Evolutionary conservation across 1,139 yeast genomes (phyloP).

Genomic region (Pichia sp.): DNA sequence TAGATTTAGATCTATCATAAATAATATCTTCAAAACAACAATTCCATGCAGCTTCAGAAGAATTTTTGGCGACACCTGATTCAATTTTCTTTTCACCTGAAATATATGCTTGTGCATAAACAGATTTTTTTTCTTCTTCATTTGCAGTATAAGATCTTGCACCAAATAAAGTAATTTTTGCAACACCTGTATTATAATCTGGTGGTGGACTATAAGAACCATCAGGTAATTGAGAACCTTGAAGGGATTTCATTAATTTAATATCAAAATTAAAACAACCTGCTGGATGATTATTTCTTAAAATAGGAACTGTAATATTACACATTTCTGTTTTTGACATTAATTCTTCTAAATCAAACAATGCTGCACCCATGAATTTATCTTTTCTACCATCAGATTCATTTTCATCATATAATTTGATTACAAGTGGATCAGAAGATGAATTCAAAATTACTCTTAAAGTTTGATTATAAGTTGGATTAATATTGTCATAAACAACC

Average conservation of each 20-base stretch:
- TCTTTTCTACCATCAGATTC: conserved; percentile 76
- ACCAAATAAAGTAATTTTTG: conserved; percentile 47
- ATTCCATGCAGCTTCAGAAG: conserved; percentile 65
- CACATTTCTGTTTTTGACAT: conserved; percentile 49
- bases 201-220: conserved; percentile 87
- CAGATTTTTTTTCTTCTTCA: conserved; percentile 38
- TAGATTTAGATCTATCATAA: conserved; percentile 64
- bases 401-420: conserved; percentile 55
- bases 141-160: conserved; percentile 44
- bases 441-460: conserved; percentile 63
- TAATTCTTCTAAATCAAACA: conserved; percentile 66
- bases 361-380: conserved; percentile 70
- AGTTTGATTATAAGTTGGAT: conserved; percentile 83
- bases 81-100: conserved; percentile 54
- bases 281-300: conserved; percentile 75
- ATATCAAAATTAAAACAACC: conserved; percentile 70
- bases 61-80: conserved; percentile 54
- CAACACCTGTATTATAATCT: conserved; percentile 88
- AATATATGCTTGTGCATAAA: conserved; percentile 65
- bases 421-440: conserved; percentile 71
- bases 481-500: conserved; percentile 54
- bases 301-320: conserved; percentile 48
- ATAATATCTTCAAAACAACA: conserved; percentile 65
- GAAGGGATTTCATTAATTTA: conserved; percentile 73
- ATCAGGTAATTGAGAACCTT: conserved; percentile 69